Percentiles rank a stretch among this genome's conserved stretches.
These are phyloP conservation scores for Stagonosporopsis chrysanthemi DNA, from an alignment of 2,329 filamentous ascomycete genomes.

Conservation along the genomic window DNA sequence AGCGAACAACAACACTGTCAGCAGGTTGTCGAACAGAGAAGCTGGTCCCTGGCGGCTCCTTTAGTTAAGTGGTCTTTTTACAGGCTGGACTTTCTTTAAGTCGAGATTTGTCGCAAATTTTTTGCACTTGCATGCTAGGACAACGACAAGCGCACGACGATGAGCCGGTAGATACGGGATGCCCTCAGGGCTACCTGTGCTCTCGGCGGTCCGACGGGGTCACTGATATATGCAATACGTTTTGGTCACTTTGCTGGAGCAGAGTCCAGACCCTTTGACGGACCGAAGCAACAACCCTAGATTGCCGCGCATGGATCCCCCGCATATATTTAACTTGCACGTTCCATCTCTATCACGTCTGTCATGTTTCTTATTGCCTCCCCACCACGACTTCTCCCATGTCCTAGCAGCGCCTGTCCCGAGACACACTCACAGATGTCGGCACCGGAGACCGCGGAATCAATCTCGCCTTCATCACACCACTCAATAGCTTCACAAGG, in stretches of 20 bases:
- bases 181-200: background rate
- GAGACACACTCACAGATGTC: background rate
- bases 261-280: too few species aligned
- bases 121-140: background rate
- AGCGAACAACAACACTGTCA: background rate
- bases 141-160: background rate
- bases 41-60: too few species aligned
- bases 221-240: background rate
- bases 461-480: background rate
- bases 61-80: too few species aligned
- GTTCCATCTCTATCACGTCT: too few species aligned
- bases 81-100: too few species aligned
- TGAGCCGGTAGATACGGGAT: background rate
- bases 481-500: background rate
- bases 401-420: background rate
- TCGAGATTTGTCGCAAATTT: too few species aligned
- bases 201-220: background rate
- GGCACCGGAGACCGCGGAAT: background rate
- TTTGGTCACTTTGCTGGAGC: too few species aligned
- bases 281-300: too few species aligned
- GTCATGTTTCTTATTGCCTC: too few species aligned
- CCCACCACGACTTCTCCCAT: background rate
- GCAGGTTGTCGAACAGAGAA: too few species aligned
- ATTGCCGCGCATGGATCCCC: too few species aligned
- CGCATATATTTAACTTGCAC: too few species aligned